Evolutionary conservation across 148 eudicot species (phyloP).

Genomic region (Simmondsia chinensis): DNA sequence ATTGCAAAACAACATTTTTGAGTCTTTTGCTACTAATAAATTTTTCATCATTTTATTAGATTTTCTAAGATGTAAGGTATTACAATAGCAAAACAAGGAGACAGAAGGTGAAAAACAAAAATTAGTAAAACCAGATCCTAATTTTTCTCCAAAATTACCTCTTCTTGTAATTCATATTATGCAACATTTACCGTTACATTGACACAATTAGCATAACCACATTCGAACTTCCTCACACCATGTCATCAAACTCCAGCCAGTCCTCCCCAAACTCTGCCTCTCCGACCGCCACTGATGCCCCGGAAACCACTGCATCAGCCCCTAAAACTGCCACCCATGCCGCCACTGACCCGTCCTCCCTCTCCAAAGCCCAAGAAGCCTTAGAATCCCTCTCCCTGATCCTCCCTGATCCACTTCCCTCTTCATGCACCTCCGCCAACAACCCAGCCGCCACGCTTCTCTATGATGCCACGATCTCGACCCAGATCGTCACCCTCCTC

Average conservation of each 20-base stretch:
- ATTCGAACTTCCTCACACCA: not conserved
- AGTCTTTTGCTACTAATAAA: too few relatives aligned
- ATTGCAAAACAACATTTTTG: too few relatives aligned
- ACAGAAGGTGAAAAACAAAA: too few relatives aligned
- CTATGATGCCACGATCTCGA: slow-evolving; percentile 32
- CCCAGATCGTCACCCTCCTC: slow-evolving; percentile 52
- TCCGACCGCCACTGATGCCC: slow-evolving; percentile 3
- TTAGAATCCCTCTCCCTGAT: slow-evolving; percentile 41
- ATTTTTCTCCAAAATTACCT: slow-evolving; percentile 16
- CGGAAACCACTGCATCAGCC: slow-evolving; percentile 2
- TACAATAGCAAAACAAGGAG: too few relatives aligned
- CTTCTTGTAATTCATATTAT: slow-evolving; percentile 7
- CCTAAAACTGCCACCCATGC: not conserved
- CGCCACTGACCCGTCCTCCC: slow-evolving; percentile 25
- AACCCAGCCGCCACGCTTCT: slow-evolving; percentile 56
- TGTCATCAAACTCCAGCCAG: slow-evolving; percentile 4
- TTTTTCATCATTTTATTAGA: too few relatives aligned
- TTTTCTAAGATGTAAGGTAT: too few relatives aligned
- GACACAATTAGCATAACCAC: not conserved
- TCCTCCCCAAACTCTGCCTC: slow-evolving; percentile 13
- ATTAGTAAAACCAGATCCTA: slow-evolving; percentile 16
- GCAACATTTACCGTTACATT: not conserved
- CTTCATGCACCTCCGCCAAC: slow-evolving; percentile 21
- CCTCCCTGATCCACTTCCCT: slow-evolving; percentile 32
- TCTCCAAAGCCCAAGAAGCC: slow-evolving; percentile 35